Base-by-base conservation (phyloP, 768 basidiomycete species). In the Amanita exitialis region DNA sequence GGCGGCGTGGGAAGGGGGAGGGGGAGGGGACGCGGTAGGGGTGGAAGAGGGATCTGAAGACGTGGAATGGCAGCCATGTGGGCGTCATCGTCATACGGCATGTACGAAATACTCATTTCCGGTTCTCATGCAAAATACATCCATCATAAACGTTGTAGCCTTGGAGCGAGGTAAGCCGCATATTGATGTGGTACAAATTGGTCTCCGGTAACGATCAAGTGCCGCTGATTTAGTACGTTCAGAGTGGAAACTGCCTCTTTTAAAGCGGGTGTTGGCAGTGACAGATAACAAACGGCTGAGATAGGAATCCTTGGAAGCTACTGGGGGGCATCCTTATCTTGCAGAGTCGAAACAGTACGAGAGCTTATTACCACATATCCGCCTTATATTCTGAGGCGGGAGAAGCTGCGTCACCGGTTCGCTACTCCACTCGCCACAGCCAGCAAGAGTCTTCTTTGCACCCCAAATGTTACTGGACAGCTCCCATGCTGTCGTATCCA, bases 1-100 rank as follows among this genome's bases (percentile, higher is more conserved):
- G n/a, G n/a, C 67, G 82, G 27, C 74, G 79, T 44, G 79, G 48
- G 76, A 78, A 0, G 65, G 77, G 35, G 67, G 80, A 12, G 66
- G 73, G 35, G 78, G 77, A 46, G 54, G 66, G 70, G 47, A n/a
- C 38, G 49, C 18, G 49, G 50, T 8, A 23, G 50, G 5, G 32
- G 50, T n/a, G 42, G 32, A 13, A 32, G 49, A 44, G 49, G 50
- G 12, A 41, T 51, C 5, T 44, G 23, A 51, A 20, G 15, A n/a
- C n/a, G n/a, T n/a, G n/a, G n/a, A n/a, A n/a, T n/a, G n/a, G n/a
- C n/a, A n/a, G n/a, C n/a, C n/a, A n/a, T n/a, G n/a, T n/a, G n/a
- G n/a, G n/a, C n/a, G 18, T 18, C 20, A 4, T 6, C 38, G 8
- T 27, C 4, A 27, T 13, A 23, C 25, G 42, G 42, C 42, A 43